Base-by-base conservation (phyloP, 768 basidiomycete species). In the Astraeus odoratus region DNA sequence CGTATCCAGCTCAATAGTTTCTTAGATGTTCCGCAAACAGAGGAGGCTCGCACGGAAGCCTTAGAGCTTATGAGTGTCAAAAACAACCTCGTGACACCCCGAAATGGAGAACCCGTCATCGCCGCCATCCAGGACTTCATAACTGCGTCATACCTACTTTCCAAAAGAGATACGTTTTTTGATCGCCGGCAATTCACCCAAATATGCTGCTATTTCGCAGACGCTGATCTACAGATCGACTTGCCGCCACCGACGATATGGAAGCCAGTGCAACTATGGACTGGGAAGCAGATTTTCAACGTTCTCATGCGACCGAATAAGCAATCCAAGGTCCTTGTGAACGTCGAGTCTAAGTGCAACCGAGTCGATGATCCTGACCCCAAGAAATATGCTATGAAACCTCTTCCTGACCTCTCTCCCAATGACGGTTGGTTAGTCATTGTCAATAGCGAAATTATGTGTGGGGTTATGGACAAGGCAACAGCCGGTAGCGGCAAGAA, bases 71-170 rank as follows among this genome's bases (percentile, higher is more conserved):
- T 99, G 96, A 90, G 78, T 57, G 87, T 96, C 49, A 95, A 96
- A 62, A 80, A 92, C 60, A 98, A 98, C 61, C 77, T 99, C 35
- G 96, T 99, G 46, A 98, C 96, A 0, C 96, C 96, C 12, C 81
- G 96, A 42, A 98, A 98, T 55, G 96, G 96, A 51, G 94, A 98
- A 64, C 96, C 96, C 20, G 95, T 99, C 68, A 97, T 99, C 55
- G 93, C 96, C 20, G 96, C 96, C 51, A 99, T 96, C 52, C 96
- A 99, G 63, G 96, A 99, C 66, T 99, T 99, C 72, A 98, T 99
- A 70, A 98, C 96, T 3, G 96, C 94, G 13, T 93, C 96, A 16
- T 99, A 83, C 71, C 80, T 99, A 31, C 80, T 99, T 54, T 95
- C 95, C 7, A 83, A 82, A 29, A 85, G 87, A 58, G 96, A 99